These are phyloP conservation scores for Ceratocystis albifundus DNA, from an alignment of 2,329 filamentous ascomycete genomes.

Conservation along the genomic window DNA sequence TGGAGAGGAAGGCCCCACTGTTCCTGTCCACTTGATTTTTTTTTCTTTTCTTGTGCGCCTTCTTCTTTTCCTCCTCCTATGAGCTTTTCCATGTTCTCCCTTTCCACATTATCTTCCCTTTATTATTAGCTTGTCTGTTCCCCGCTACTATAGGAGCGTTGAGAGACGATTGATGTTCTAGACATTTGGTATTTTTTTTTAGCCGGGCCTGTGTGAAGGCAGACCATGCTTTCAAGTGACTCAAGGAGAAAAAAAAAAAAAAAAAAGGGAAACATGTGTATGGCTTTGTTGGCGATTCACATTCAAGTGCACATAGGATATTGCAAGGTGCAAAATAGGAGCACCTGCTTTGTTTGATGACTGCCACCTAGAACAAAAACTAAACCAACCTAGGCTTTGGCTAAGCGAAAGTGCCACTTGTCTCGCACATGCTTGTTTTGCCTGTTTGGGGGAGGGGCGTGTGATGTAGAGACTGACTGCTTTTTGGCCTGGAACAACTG, in stretches of 20 bases:
- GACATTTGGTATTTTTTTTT: background rate
- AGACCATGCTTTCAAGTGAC: too few species aligned
- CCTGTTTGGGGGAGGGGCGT: background rate
- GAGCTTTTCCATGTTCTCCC: background rate
- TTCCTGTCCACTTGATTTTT: background rate
- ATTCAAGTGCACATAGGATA: too few species aligned
- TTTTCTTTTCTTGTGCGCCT: too few species aligned
- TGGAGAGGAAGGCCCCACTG: background rate
- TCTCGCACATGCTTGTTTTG: conserved; percentile 8
- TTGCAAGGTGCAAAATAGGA: too few species aligned
- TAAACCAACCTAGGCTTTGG: background rate
- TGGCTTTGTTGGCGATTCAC: background rate
- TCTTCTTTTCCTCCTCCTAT: background rate
- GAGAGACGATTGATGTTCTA: background rate
- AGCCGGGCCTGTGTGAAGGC: background rate
- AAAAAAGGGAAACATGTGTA: background rate
- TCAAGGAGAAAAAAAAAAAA: too few species aligned
- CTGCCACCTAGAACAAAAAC: background rate
- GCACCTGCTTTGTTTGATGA: background rate
- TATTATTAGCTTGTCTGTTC: background rate
- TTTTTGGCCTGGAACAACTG: background rate
- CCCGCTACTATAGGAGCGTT: background rate
- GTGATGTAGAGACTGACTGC: background rate
- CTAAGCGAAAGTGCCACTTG: conserved; percentile 12
- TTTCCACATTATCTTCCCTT: background rate